A percentile compares a stretch with the other conserved stretches of the same genome.
These are phyloP conservation scores for Coccinonectria pachysandricola DNA, from an alignment of 2,329 filamentous ascomycete species.

Conservation along the genomic window DNA sequence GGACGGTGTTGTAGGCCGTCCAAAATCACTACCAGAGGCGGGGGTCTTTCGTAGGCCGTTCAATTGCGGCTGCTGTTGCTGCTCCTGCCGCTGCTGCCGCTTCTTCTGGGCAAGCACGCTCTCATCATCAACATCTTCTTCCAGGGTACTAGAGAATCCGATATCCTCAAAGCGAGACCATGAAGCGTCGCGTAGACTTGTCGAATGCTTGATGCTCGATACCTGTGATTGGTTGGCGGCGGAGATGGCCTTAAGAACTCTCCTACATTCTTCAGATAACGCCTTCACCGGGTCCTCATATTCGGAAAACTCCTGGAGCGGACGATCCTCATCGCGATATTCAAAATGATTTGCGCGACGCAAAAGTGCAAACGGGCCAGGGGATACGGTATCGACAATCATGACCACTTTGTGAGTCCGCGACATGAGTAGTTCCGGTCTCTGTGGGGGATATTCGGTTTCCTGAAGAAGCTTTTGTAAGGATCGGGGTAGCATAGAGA, in stretches of 20 bases:
- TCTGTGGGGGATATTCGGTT: slow-evolving; percentile 85
- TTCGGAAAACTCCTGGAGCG: slow-evolving; percentile 75
- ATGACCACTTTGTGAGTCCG: slow-evolving; percentile 85
- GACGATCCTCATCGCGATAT: slow-evolving; percentile 78
- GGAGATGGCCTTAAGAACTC: slow-evolving; percentile 82
- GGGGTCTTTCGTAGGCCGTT: slow-evolving; percentile 54
- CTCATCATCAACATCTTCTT: slow-evolving; percentile 60
- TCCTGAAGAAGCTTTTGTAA: slow-evolving; percentile 84
- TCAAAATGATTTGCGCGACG: slow-evolving; percentile 90
- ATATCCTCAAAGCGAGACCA: slow-evolving; percentile 97
- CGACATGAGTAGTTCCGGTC: slow-evolving; percentile 65
- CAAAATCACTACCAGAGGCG: slow-evolving; percentile 57
- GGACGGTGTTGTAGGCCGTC: slow-evolving; percentile 84
- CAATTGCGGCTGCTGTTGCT: too few species aligned
- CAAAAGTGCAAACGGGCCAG: slow-evolving; percentile 83
- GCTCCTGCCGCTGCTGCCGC: too few species aligned
- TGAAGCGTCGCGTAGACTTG: slow-evolving; percentile 69
- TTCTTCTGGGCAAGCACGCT: too few species aligned
- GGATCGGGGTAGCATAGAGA: slow-evolving; percentile 79
- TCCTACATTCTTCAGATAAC: slow-evolving; percentile 84
- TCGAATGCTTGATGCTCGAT: slow-evolving; percentile 60
- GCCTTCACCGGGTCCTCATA: slow-evolving; percentile 83
- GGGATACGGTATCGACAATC: slow-evolving; percentile 92
- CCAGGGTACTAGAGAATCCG: slow-evolving; percentile 69
- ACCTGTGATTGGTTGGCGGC: slow-evolving; percentile 77